Percentiles rank a stretch among this genome's conserved stretches.
Evolutionary conservation across 495 filamentous ascomycete species (phyloP).

Genomic region (Letharia columbiana): DNA sequence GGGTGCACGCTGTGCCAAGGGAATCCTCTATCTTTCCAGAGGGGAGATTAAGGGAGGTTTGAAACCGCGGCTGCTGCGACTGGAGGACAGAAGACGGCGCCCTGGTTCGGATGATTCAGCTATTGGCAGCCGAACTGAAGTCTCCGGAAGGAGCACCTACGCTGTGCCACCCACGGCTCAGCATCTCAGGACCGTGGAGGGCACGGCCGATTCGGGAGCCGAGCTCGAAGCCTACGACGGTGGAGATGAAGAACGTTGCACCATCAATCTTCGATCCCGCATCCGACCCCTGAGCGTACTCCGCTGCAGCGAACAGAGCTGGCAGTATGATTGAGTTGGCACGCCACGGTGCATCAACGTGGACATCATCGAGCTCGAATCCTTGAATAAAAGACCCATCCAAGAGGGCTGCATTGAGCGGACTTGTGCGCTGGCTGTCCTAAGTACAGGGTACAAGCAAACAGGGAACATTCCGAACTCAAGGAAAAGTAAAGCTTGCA

Average conservation of each 20-base stretch:
- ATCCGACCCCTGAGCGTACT: not conserved
- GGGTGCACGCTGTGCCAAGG: conserved; percentile 37
- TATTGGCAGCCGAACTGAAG: too few species aligned
- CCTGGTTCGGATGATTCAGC: conserved; percentile 10
- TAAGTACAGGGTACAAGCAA: too few species aligned
- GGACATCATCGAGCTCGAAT: not conserved
- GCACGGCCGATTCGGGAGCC: conserved; percentile 36
- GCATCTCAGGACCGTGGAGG: conserved; percentile 34
- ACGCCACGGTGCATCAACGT: not conserved
- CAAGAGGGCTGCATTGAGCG: not conserved
- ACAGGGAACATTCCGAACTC: too few species aligned
- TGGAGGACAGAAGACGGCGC: conserved; percentile 38
- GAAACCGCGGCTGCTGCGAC: conserved; percentile 33
- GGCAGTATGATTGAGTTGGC: not conserved
- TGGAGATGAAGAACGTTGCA: conserved; percentile 31
- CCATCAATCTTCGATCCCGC: not conserved
- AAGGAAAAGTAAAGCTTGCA: too few species aligned
- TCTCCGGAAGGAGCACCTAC: not conserved
- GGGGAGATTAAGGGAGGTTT: conserved; percentile 32
- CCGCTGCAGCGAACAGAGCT: not conserved
- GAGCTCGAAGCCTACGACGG: conserved; percentile 34
- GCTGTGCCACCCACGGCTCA: conserved; percentile 38
- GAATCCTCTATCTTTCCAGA: conserved; percentile 31
- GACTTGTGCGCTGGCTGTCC: not conserved
- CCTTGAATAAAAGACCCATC: not conserved